Percentiles rank a stretch among this genome's conserved stretches.
phyloP scores from a whole-genome alignment of 345 rosid genomes.

The Raphanus raphanistrum region DNA sequence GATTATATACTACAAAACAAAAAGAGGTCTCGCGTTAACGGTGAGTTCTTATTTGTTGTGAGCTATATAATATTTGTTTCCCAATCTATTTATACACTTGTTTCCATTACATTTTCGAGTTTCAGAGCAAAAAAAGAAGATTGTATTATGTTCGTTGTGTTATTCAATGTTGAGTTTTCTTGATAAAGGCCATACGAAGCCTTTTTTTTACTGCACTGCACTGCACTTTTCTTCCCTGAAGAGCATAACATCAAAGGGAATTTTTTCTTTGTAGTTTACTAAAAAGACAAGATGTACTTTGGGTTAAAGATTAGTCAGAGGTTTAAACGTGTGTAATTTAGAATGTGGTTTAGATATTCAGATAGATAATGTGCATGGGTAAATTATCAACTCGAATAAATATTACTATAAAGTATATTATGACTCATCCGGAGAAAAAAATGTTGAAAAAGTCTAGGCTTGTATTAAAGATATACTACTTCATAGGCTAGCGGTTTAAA shows the following conservation, averaged over 20 bases:
- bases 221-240: not conserved
- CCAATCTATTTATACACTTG: not conserved
- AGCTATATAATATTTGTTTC: constrained; percentile 10
- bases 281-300: not conserved
- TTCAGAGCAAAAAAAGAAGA: not conserved
- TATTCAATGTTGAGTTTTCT: not conserved
- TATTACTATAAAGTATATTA: not conserved
- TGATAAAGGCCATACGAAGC: not conserved
- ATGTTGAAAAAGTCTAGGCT: not conserved
- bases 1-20: constrained; percentile 12
- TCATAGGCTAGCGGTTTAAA: not conserved
- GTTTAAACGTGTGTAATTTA: not conserved
- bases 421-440: not conserved
- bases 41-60: constrained; percentile 10
- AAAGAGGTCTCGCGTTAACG: constrained; percentile 1
- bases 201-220: not conserved
- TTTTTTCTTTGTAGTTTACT: not conserved
- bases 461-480: not conserved
- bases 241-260: not conserved
- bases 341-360: not conserved
- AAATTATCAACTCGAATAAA: not conserved
- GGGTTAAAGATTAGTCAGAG: not conserved
- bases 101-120: not conserved
- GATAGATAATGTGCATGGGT: not conserved
- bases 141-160: not conserved